A percentile compares a stretch with the other conserved stretches of the same genome.
Conservation (phyloP, 148 eudicot genomes). For the Cornus florida region DNA sequence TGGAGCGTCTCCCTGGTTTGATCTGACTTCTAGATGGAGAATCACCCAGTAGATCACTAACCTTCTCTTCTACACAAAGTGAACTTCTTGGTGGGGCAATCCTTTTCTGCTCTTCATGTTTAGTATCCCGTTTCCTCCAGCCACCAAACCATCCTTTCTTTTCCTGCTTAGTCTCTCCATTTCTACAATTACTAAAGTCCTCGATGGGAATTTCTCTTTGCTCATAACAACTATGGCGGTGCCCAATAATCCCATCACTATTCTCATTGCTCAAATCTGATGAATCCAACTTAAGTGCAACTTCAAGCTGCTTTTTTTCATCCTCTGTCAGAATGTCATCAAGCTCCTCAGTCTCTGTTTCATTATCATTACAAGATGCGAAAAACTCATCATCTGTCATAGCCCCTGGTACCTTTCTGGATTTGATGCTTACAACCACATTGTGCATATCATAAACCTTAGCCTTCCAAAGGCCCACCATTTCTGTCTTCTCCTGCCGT, state of each 20-base stretch:
- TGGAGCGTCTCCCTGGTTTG: conserved; percentile 58
- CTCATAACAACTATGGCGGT: conserved; percentile 69
- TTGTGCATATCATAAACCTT: conserved; percentile 93
- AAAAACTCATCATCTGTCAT: conserved; percentile 84
- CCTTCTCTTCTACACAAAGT: conserved; percentile 44
- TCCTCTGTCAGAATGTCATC: conserved; percentile 70
- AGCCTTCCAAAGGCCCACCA: conserved; percentile 83
- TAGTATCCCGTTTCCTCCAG: conserved; percentile 77
- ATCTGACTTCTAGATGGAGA: conserved; percentile 39
- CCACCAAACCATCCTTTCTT: conserved; percentile 87
- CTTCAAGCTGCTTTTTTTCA: conserved; percentile 80
- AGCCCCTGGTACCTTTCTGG: conserved; percentile 91
- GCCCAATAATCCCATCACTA: conserved; percentile 39
- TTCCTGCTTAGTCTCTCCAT: conserved; percentile 48
- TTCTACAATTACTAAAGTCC: conserved; percentile 34
- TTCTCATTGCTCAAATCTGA: conserved; percentile 45
- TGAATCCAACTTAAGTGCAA: conserved; percentile 68
- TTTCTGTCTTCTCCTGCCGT: conserved; percentile 75
- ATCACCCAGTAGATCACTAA: conserved; percentile 45
- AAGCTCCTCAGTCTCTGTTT: conserved; percentile 66
- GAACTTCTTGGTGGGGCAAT: conserved; percentile 53
- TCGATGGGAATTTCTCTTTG: conserved; percentile 56
- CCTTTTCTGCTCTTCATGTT: conserved; percentile 48
- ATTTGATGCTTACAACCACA: conserved; percentile 82
- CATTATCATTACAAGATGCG: conserved; percentile 57